phyloP scores from a whole-genome alignment of 306 rosid species.

The Dryas drummondii region DNA sequence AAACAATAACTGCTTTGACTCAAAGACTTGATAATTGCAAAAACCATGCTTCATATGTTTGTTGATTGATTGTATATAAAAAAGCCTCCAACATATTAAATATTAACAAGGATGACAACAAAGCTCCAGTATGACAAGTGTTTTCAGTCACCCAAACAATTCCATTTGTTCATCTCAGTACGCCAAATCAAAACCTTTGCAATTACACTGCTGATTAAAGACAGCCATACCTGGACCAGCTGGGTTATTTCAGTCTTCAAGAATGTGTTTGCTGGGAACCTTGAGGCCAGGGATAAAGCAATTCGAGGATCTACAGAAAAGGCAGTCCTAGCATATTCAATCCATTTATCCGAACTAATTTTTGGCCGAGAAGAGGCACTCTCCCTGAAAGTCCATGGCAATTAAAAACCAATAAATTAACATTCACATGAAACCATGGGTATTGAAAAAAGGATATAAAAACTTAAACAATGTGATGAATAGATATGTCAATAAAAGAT shows the following conservation, averaged over 20 bases:
- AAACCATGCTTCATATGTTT: too few relatives aligned
- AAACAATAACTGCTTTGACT: too few relatives aligned
- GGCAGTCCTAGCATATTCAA: constrained; percentile 85
- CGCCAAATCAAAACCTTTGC: background rate
- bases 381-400: constrained; percentile 46
- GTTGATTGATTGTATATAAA: too few relatives aligned
- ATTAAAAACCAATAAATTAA: constrained; percentile 5
- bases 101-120: background rate
- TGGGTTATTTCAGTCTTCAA: constrained; percentile 85
- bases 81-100: too few relatives aligned
- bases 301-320: constrained; percentile 91
- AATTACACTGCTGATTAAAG: constrained; percentile 5
- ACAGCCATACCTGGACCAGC: constrained; percentile 73
- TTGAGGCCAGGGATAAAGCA: constrained; percentile 73
- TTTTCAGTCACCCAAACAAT: background rate
- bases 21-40: too few relatives aligned
- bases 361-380: constrained; percentile 60
- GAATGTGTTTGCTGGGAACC: constrained; percentile 77
- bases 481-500: constrained; percentile 2
- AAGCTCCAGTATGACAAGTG: background rate
- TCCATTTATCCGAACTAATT: constrained; percentile 85
- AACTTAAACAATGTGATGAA: background rate
- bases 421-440: background rate
- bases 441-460: background rate
- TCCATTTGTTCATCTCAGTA: constrained; percentile 15